phyloP scores from a whole-genome alignment of 768 basidiomycete genomes.

The Macrolepiota albuminosa region DNA sequence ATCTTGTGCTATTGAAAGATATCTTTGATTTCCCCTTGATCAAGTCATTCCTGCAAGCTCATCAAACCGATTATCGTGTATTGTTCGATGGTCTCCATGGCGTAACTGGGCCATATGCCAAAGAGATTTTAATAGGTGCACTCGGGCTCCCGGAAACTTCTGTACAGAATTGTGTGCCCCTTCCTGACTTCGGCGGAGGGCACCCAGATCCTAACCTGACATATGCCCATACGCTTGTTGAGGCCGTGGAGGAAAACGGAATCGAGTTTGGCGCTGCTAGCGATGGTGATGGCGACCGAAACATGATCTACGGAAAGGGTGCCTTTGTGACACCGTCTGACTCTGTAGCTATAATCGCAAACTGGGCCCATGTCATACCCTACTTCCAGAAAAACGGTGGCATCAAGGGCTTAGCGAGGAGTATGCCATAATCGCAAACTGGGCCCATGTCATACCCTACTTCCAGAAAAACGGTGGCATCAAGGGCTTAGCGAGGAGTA shows the following conservation, averaged over 20 bases:
- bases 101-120: conserved; percentile 95
- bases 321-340: conserved; percentile 98
- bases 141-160: conserved; percentile 78
- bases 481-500: conserved; percentile 93
- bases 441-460: conserved; percentile 89
- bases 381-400: conserved; percentile 88
- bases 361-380: conserved; percentile 90
- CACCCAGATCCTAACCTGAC: conserved; percentile 99
- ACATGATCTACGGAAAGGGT: conserved; percentile 99
- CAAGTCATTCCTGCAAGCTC: conserved; percentile 76
- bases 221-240: conserved; percentile 92
- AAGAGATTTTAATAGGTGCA: conserved; percentile 76
- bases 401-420: conserved; percentile 91
- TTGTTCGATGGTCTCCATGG: conserved; percentile 96
- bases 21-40: conserved; percentile 97
- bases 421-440: conserved; percentile 97
- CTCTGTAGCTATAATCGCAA: conserved; percentile 97
- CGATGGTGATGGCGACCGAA: conserved; percentile 96
- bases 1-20: conserved; percentile 72
- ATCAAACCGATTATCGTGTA: conserved; percentile 68
- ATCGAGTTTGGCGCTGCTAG: conserved; percentile 95
- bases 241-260: conserved; percentile 79
- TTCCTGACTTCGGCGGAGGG: conserved; percentile 95
- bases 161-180: conserved; percentile 86
- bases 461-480: conserved; percentile 85